phyloP scores from a whole-genome alignment of 176 grass and related monocot genomes.

The Bolboschoenus planiculmis region DNA sequence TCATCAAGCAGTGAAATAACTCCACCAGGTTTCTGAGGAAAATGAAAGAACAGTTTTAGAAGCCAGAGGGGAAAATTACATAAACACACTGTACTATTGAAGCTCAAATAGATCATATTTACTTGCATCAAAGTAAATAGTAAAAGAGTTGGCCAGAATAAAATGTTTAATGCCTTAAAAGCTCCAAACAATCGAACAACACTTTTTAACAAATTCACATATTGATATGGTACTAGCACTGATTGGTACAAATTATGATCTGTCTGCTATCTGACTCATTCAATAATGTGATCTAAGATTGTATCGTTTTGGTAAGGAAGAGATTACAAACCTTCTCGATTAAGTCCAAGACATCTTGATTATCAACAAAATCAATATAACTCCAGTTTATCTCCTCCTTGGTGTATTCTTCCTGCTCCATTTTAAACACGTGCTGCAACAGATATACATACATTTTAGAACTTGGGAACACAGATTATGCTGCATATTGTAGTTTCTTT shows the following conservation, averaged over 20 bases:
- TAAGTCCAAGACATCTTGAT: slow-evolving; percentile 96
- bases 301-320: neutral
- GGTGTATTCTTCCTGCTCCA: slow-evolving; percentile 99
- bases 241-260: neutral
- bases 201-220: neutral
- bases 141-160: neutral
- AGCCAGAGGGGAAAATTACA: neutral
- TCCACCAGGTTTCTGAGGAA: slow-evolving; percentile 91
- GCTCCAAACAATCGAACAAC: neutral
- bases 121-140: slow-evolving; percentile 1
- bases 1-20: slow-evolving; percentile 95
- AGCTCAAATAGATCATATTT: neutral
- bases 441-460: slow-evolving; percentile 29
- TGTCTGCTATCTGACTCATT: neutral
- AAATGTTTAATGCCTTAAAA: neutral
- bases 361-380: slow-evolving; percentile 99
- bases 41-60: slow-evolving; percentile 31
- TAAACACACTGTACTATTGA: neutral
- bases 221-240: neutral
- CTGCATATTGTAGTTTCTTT: neutral
- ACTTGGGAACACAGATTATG: slow-evolving; percentile 19
- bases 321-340: slow-evolving; percentile 80
- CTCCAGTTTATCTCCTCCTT: slow-evolving; percentile 99
- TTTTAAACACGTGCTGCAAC: slow-evolving; percentile 99
- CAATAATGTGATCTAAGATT: neutral